A percentile compares a stretch with the other conserved stretches of the same genome.
Evolutionary conservation across 768 basidiomycete species (phyloP).

Genomic region (Amyloporia xantha): DNA sequence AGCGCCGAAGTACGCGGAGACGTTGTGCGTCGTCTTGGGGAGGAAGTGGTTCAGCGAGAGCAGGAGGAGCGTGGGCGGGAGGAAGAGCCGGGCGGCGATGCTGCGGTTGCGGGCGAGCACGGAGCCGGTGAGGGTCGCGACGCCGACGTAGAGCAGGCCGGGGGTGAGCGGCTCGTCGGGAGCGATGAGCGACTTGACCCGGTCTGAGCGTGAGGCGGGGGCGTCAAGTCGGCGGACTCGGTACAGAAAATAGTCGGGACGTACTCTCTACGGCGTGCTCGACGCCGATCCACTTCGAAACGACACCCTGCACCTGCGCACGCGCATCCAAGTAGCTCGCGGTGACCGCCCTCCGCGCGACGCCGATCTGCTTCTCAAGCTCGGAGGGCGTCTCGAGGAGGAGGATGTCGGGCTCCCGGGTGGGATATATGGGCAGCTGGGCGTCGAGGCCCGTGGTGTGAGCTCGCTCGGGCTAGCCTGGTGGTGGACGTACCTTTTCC

Average conservation of each 20-base stretch:
- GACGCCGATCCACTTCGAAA: slow-evolving; percentile 79
- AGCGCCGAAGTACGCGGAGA: slow-evolving; percentile 55
- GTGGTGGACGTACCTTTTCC: slow-evolving; percentile 15
- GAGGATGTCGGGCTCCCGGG: slow-evolving; percentile 50
- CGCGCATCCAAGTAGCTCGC: slow-evolving; percentile 51
- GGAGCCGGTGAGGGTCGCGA: slow-evolving; percentile 83
- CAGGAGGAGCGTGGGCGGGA: slow-evolving; percentile 72
- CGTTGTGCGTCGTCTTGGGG: slow-evolving; percentile 70
- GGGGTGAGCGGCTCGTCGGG: slow-evolving; percentile 81
- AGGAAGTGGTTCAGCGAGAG: slow-evolving; percentile 78
- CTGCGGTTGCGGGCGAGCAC: slow-evolving; percentile 76
- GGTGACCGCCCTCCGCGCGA: slow-evolving; percentile 54
- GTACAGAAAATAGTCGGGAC: slow-evolving; percentile 25
- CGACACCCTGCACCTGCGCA: slow-evolving; percentile 59
- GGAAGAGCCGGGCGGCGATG: slow-evolving; percentile 58
- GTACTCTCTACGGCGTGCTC: slow-evolving; percentile 83
- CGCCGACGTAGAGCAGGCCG: slow-evolving; percentile 83
- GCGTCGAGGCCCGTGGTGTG: neutral
- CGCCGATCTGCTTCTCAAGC: slow-evolving; percentile 72
- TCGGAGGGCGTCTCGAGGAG: slow-evolving; percentile 70
- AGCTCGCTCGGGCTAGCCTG: neutral
- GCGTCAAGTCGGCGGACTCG: neutral
- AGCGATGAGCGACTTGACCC: slow-evolving; percentile 77
- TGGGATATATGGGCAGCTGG: slow-evolving; percentile 85
- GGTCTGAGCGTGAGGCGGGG: slow-evolving; percentile 40